Percentiles rank a stretch among this genome's conserved stretches.
phyloP scores from a whole-genome alignment of 139 green algal species.

The Penium margaritaceum region DNA sequence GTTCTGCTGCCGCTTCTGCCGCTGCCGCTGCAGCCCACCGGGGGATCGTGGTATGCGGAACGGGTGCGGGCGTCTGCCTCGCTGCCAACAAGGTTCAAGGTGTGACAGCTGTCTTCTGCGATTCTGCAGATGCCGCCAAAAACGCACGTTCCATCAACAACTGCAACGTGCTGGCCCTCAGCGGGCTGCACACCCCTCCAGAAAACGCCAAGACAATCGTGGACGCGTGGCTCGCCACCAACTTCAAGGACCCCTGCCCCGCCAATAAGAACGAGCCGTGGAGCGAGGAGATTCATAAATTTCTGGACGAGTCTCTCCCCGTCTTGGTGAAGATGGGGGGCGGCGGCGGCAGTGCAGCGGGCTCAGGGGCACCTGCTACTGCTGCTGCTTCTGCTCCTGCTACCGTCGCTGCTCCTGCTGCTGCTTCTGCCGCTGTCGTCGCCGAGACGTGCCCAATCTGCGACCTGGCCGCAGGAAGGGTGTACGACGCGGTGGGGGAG shows the following conservation, averaged over 20 bases:
- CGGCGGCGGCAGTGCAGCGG: no score
- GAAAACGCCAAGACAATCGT: constrained; percentile 4
- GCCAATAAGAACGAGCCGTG: constrained; percentile 1
- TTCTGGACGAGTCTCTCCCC: constrained; percentile 9
- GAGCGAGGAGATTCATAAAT: not conserved
- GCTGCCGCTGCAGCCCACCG: no score
- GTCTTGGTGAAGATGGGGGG: no score
- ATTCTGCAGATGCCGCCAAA: not conserved
- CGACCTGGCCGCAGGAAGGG: not conserved
- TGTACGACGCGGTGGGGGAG: not conserved
- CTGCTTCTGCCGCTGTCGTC: no score
- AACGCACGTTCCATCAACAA: constrained; percentile 11
- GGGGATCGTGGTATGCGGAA: constrained; percentile 14
- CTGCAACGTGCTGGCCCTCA: constrained; percentile 7
- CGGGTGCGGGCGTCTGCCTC: constrained; percentile 9
- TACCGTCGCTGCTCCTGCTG: no score
- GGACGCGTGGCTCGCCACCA: constrained; percentile 1
- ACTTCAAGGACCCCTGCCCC: constrained; percentile 11
- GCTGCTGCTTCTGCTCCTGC: no score
- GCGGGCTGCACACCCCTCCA: not conserved
- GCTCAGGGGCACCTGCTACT: no score
- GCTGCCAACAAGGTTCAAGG: constrained; percentile 10
- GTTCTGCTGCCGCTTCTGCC: no score
- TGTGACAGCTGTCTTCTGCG: constrained; percentile 1
- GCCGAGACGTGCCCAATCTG: constrained; percentile 18